Evolutionary conservation across 2,329 filamentous ascomycete species (phyloP).

Genomic region (Knoxdaviesia proteae): DNA sequence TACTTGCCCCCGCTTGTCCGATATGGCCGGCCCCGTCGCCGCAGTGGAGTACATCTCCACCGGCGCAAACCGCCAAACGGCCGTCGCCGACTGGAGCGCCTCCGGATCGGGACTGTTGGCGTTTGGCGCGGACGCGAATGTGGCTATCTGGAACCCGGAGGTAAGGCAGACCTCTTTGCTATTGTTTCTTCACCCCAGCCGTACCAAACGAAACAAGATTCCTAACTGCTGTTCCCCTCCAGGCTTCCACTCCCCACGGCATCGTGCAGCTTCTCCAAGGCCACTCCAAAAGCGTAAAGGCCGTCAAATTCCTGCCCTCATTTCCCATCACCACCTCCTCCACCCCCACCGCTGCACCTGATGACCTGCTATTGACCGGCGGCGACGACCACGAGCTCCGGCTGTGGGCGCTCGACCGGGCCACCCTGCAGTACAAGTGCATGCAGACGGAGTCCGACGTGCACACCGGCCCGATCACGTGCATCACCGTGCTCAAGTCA

Average conservation of each 20-base stretch:
- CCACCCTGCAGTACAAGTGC: conserved; percentile 14
- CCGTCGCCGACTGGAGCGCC: conserved; percentile 71
- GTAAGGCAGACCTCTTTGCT: conserved; percentile 26
- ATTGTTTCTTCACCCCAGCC: conserved; percentile 1
- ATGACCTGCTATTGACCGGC: conserved; percentile 43
- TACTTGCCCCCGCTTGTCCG: too few relatives aligned
- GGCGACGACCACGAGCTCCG: conserved; percentile 61
- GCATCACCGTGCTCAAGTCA: conserved; percentile 25
- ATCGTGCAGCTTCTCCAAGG: conserved; percentile 48
- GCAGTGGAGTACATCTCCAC: conserved; percentile 38
- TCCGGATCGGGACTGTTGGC: conserved; percentile 44
- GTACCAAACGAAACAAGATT: neutral
- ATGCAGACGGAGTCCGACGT: conserved; percentile 34
- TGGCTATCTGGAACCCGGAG: conserved; percentile 70
- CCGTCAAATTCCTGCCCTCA: conserved; percentile 53
- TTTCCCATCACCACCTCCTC: conserved; percentile 19
- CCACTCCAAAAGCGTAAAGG: conserved; percentile 64
- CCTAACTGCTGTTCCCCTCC: neutral
- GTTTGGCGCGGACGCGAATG: conserved; percentile 73
- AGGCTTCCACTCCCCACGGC: conserved; percentile 26
- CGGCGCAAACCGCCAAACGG: conserved; percentile 78
- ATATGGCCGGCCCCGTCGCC: too few relatives aligned
- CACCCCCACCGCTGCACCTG: conserved; percentile 12
- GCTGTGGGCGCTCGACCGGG: conserved; percentile 32
- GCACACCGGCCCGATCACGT: conserved; percentile 61